These are phyloP conservation scores for Fusarium sp. DNA, from an alignment of 2,329 filamentous ascomycete genomes.

Conservation along the genomic window DNA sequence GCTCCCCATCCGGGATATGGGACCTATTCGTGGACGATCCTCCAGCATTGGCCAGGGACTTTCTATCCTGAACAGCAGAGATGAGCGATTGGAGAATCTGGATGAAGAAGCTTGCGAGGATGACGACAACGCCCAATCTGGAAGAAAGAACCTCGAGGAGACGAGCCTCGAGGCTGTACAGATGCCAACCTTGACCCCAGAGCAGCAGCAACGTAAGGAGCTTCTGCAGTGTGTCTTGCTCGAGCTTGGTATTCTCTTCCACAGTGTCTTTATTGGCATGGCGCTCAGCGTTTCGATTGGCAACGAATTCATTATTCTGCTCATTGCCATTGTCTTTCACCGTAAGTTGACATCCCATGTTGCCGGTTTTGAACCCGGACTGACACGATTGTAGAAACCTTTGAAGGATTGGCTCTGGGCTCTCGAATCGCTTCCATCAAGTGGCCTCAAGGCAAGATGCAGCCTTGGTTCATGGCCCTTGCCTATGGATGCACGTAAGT, in stretches of 20 bases:
- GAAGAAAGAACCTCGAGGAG: conserved; percentile 36
- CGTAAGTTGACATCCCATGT: conserved; percentile 47
- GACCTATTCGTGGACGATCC: conserved; percentile 46
- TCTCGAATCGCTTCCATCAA: conserved; percentile 68
- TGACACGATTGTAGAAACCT: conserved; percentile 50
- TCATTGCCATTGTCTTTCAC: conserved; percentile 82
- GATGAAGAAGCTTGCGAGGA: conserved; percentile 27
- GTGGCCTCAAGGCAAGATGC: conserved; percentile 51
- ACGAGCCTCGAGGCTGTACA: conserved; percentile 39
- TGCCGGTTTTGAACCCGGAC: background rate
- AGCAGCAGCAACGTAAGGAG: conserved; percentile 70
- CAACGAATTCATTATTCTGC: conserved; percentile 78
- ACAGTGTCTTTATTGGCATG: conserved; percentile 84
- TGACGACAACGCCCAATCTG: conserved; percentile 12
- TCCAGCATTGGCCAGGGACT: conserved; percentile 49
- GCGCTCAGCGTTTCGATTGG: conserved; percentile 81
- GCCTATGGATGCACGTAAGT: conserved; percentile 65
- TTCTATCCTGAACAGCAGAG: conserved; percentile 42
- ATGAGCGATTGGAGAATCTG: conserved; percentile 21
- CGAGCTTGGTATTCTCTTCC: conserved; percentile 74
- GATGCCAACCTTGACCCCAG: conserved; percentile 49
- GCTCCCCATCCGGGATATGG: conserved; percentile 47
- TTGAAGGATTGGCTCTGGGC: conserved; percentile 69
- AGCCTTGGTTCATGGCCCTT: conserved; percentile 66
- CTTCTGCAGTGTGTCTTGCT: conserved; percentile 80